A percentile compares a stretch with the other conserved stretches of the same genome.
Evolutionary conservation across 1,284 basidiomycete species (phyloP).

Genomic region (Tausonia pullulans): DNA sequence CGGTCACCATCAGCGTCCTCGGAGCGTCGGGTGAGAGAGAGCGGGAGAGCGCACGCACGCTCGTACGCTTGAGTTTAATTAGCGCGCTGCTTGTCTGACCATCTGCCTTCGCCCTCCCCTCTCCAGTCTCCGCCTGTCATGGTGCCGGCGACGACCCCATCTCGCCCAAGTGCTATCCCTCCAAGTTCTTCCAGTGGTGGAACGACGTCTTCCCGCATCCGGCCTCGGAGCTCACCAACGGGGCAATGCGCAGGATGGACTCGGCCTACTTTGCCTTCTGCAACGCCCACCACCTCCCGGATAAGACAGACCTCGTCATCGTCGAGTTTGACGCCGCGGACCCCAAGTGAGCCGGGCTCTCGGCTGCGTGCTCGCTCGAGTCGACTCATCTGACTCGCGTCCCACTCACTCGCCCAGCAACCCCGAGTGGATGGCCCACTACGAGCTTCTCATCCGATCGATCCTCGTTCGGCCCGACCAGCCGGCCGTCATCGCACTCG

Average conservation of each 20-base stretch:
- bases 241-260: constrained; percentile 75
- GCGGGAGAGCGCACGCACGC: no score
- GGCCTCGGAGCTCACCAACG: constrained; percentile 86
- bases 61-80: no score
- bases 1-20: constrained; percentile 79
- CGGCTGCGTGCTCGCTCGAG: neutral
- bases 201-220: constrained; percentile 88
- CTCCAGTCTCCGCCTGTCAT: constrained; percentile 74
- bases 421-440: constrained; percentile 60
- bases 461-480: constrained; percentile 74
- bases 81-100: neutral
- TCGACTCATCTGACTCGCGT: neutral
- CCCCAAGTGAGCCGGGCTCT: constrained; percentile 48
- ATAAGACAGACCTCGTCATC: constrained; percentile 81
- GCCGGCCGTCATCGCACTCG: constrained; percentile 79
- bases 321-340: constrained; percentile 86
- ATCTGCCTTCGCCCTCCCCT: neutral
- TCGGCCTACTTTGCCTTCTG: constrained; percentile 90
- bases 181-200: constrained; percentile 89
- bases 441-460: constrained; percentile 81
- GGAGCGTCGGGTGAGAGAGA: constrained; percentile 65
- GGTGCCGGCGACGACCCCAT: constrained; percentile 86
- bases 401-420: constrained; percentile 41
- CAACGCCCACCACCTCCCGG: constrained; percentile 78
- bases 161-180: constrained; percentile 73